Base-by-base conservation (phyloP, 1,284 basidiomycete species). In the Psilocybe mexicana region DNA sequence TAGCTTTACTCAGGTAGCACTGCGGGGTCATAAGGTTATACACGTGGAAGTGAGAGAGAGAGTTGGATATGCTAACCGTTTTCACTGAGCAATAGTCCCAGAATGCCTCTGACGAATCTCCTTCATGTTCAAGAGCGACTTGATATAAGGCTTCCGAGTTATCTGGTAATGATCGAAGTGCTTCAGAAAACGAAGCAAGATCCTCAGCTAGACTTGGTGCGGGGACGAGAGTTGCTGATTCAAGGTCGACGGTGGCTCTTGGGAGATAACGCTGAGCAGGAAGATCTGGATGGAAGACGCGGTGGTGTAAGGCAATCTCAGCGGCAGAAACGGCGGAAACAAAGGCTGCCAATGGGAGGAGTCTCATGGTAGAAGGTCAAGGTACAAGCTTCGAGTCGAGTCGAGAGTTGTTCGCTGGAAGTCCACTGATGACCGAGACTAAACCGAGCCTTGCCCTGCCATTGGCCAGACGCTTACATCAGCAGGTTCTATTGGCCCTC, bases 11-110 rank as follows among this genome's bases (percentile, higher is more conserved):
- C 12, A 92, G 73, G 70, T 90, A 83, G 69, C 90, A 92, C 90
- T 79, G 52, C 38, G 36, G 14, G 52, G 49, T 42, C 46, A 40
- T 54, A 26, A 53, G 43, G 43, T 42, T 14, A 40, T 40, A 8
- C 10, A 6, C 8, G 30, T 23, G 50, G 25, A 45, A 26, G 49
- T 28, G 25, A 51, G 35, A 43, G 42, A 33, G 52, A 12, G 52
- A 50, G 54, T 42, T 56, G 49, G 58, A 55, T 53, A 54, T 54
- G 50, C 81, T 89, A 67, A 92, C 90, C 54, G 83, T 79, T 74
- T 87, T 88, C 48, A 90, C 87, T 38, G 88, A 85, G 1, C 88
- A 87, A 50, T 87, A 76, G 64, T 84, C 79, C 86, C 87, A 88
- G 43, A 79, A 73, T 3, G 75, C 70, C 61, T 75, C 74, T 56